Conservation (phyloP, 495 filamentous ascomycete species). For the Penicillium simplicissimum region DNA sequence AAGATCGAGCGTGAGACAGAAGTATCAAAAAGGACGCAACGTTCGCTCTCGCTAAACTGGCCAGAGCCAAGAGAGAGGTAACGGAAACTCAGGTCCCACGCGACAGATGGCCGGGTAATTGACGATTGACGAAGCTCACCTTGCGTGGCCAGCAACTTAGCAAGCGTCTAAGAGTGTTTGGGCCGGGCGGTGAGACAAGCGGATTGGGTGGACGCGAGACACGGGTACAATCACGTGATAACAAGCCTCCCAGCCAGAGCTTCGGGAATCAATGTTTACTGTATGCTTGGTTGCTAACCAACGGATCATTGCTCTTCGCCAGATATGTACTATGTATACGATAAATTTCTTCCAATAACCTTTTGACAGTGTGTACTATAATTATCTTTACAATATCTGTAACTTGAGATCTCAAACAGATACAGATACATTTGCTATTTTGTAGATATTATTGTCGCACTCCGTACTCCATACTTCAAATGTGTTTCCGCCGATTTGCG, state of each 20-base stretch:
- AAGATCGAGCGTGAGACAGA: not conserved
- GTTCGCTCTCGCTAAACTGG: not conserved
- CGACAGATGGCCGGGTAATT: not conserved
- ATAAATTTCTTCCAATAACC: too few species aligned
- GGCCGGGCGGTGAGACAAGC: not conserved
- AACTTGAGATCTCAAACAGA: too few species aligned
- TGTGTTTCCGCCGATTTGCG: slow-evolving; percentile 2
- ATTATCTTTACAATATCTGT: too few species aligned
- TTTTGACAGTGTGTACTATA: too few species aligned
- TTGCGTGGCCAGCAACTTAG: not conserved
- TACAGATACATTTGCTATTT: not conserved
- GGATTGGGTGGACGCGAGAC: not conserved
- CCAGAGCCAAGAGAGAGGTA: not conserved
- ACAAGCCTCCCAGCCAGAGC: not conserved
- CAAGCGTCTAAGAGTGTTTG: not conserved
- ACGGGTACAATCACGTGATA: not conserved
- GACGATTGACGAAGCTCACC: not conserved
- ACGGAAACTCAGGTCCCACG: not conserved
- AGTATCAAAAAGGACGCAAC: not conserved
- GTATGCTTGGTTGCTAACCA: too few species aligned
- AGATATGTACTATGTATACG: too few species aligned
- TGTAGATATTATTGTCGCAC: too few species aligned
- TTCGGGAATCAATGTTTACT: not conserved
- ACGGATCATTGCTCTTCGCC: too few species aligned
- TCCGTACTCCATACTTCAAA: too few species aligned